A percentile compares a stretch with the other conserved stretches of the same genome.
phyloP scores from a whole-genome alignment of 2,329 filamentous ascomycete genomes.

The Aurifilum marmelostoma region DNA sequence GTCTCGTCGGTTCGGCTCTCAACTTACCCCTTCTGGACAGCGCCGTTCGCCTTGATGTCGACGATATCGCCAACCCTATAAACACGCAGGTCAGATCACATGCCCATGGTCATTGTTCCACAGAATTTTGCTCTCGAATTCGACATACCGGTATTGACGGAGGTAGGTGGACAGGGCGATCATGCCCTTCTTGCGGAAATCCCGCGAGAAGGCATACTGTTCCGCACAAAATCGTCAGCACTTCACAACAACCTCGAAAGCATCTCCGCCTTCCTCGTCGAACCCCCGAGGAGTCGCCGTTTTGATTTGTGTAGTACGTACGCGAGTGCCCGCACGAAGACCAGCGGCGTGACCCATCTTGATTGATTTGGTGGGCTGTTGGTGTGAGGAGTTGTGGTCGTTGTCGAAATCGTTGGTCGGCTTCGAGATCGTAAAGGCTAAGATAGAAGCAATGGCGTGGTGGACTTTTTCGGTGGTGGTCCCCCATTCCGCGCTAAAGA shows the following conservation, averaged over 20 bases:
- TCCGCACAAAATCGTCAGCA: conserved; percentile 40
- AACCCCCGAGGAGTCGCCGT: conserved; percentile 15
- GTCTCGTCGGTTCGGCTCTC: conserved; percentile 33
- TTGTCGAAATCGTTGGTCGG: conserved; percentile 37
- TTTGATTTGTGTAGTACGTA: conserved; percentile 51
- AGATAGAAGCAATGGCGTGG: not conserved
- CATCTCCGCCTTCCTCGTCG: not conserved
- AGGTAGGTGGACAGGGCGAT: conserved; percentile 95
- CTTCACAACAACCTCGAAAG: conserved; percentile 31
- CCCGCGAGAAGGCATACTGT: conserved; percentile 88
- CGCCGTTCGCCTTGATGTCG: conserved; percentile 98
- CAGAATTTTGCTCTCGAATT: not conserved
- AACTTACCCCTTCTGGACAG: conserved; percentile 93
- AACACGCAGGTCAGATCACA: conserved; percentile 6
- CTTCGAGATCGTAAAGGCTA: conserved; percentile 29
- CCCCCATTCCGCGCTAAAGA: conserved; percentile 6
- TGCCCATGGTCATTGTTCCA: conserved; percentile 18
- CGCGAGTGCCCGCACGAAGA: conserved; percentile 84
- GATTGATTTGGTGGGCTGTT: conserved; percentile 51
- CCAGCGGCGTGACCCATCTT: conserved; percentile 86
- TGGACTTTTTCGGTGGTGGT: conserved; percentile 12
- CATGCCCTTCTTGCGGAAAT: conserved; percentile 94
- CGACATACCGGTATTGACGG: conserved; percentile 80
- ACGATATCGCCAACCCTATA: conserved; percentile 94
- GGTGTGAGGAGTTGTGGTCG: conserved; percentile 50